Conservation (phyloP, 1,284 basidiomycete genomes). For the Abortiporus biennis region DNA sequence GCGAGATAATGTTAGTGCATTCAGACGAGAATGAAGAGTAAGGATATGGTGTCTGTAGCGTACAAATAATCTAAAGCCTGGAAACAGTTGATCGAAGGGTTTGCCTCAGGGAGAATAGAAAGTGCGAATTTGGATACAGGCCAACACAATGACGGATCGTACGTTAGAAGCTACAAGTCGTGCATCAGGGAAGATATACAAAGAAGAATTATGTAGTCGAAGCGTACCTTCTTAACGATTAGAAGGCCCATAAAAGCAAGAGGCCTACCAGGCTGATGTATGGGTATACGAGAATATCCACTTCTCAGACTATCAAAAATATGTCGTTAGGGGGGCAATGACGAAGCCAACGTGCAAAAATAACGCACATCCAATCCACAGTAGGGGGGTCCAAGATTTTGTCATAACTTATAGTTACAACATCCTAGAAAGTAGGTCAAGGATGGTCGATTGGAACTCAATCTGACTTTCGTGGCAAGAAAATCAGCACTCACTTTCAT, state of each 20-base stretch:
- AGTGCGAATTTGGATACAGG: constrained; percentile 73
- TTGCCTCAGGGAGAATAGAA: constrained; percentile 88
- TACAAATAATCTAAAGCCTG: constrained; percentile 84
- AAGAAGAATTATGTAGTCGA: neutral
- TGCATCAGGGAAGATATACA: neutral
- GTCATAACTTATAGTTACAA: constrained; percentile 72
- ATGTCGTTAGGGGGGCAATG: neutral
- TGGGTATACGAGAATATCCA: constrained; percentile 92
- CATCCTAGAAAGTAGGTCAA: constrained; percentile 56
- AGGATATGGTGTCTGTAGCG: constrained; percentile 16
- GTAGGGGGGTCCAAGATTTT: constrained; percentile 76
- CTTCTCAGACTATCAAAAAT: constrained; percentile 46
- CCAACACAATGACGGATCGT: constrained; percentile 79
- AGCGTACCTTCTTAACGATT: constrained; percentile 68
- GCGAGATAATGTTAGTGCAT: neutral
- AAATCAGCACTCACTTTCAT: constrained; percentile 55
- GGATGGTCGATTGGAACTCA: too few relatives aligned
- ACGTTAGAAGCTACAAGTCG: constrained; percentile 69
- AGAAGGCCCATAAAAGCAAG: constrained; percentile 84
- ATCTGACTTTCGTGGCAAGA: too few relatives aligned
- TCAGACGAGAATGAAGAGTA: neutral
- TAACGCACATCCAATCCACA: constrained; percentile 65
- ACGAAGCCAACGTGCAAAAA: neutral
- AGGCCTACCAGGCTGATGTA: constrained; percentile 75
- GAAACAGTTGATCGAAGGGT: constrained; percentile 81